A percentile compares a stretch with the other conserved stretches of the same genome.
phyloP scores from a whole-genome alignment of 129 eudicot species.

The Flaveria brownii region DNA sequence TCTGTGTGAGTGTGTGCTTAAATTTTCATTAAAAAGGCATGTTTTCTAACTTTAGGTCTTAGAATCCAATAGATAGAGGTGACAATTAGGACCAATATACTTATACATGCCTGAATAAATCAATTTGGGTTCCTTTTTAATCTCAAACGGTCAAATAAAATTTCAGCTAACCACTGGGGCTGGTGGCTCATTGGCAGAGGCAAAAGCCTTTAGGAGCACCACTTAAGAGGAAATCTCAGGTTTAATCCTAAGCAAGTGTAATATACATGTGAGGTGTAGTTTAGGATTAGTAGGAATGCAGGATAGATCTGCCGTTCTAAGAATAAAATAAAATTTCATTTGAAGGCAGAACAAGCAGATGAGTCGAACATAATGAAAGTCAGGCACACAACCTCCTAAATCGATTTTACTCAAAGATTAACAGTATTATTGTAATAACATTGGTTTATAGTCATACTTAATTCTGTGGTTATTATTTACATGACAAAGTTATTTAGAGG shows the following conservation, averaged over 20 bases:
- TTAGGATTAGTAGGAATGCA: no score
- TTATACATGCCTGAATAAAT: conserved; percentile 7
- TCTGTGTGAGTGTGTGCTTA: not conserved
- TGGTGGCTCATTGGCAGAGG: no score
- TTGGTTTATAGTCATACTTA: not conserved
- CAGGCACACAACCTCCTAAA: not conserved
- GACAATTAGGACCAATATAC: not conserved
- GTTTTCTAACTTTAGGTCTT: conserved; percentile 5
- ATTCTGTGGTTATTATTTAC: no score
- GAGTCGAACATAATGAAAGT: conserved; percentile 12
- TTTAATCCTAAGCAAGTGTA: no score
- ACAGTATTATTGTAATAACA: not conserved
- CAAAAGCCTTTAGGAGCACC: no score
- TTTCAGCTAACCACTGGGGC: no score
- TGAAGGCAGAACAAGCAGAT: not conserved
- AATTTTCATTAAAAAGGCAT: not conserved
- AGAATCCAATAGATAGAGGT: conserved; percentile 7
- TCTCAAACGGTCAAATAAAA: not conserved
- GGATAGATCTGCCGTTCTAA: no score
- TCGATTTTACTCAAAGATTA: no score
- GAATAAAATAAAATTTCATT: not conserved
- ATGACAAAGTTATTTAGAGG: not conserved
- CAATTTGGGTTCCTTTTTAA: not conserved
- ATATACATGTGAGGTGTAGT: no score
- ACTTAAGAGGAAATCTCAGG: no score